Evolutionary conservation across 768 basidiomycete genomes (phyloP).

Genomic region (Pisolithus albus): DNA sequence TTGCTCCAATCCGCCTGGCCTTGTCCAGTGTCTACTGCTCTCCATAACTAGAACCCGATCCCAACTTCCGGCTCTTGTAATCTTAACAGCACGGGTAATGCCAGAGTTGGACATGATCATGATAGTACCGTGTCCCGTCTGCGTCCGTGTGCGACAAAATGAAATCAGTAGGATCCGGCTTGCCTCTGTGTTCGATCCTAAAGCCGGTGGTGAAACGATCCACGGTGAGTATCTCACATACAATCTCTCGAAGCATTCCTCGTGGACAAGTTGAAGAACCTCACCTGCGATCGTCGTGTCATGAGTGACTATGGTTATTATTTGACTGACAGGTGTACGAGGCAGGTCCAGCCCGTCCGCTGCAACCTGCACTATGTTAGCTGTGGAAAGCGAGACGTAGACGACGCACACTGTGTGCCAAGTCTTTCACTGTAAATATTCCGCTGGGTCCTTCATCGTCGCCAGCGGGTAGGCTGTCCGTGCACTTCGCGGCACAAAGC

Average conservation of each 20-base stretch:
- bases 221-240: conserved; percentile 78
- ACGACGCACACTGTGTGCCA: conserved; percentile 83
- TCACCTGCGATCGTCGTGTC: conserved; percentile 98
- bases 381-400: background rate
- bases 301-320: conserved; percentile 95
- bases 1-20: conserved; percentile 56
- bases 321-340: conserved; percentile 80
- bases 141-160: conserved; percentile 89
- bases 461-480: conserved; percentile 96
- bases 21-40: conserved; percentile 90
- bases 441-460: conserved; percentile 97
- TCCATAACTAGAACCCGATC: conserved; percentile 92
- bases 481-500: conserved; percentile 95
- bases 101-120: conserved; percentile 88
- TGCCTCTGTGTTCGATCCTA: conserved; percentile 9
- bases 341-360: conserved; percentile 96
- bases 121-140: conserved; percentile 95
- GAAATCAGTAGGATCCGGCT: conserved; percentile 84
- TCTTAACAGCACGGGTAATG: conserved; percentile 88
- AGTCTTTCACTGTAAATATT: conserved; percentile 98
- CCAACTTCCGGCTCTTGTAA: conserved; percentile 53
- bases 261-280: conserved; percentile 91
- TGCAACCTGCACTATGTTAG: conserved; percentile 61
- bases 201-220: conserved; percentile 89
- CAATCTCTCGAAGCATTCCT: conserved; percentile 90